Evolutionary conservation across 1,284 basidiomycete species (phyloP).

Genomic region (Malassezia sp.): DNA sequence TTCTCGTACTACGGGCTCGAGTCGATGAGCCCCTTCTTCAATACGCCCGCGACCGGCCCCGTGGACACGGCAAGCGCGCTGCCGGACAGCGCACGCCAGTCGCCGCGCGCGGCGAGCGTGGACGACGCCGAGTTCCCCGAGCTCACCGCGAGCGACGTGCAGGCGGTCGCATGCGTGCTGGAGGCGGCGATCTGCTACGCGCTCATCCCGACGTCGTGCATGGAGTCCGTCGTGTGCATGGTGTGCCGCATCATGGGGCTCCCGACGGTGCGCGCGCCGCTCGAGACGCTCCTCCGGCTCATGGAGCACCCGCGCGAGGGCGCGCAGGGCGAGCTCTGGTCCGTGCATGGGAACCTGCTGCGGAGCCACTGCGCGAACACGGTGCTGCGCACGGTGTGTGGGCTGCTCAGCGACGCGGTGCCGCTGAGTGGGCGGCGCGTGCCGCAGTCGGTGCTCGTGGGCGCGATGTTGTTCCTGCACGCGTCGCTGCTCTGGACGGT

Average conservation of each 20-base stretch:
- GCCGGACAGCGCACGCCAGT: background rate
- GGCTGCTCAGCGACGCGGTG: conserved; percentile 13
- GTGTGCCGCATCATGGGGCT: conserved; percentile 37
- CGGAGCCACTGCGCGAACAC: conserved; percentile 40
- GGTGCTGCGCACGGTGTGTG: conserved; percentile 27
- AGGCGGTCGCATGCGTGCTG: conserved; percentile 27
- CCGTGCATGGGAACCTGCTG: conserved; percentile 33
- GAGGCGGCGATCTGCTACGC: conserved; percentile 38
- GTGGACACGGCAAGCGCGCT: background rate
- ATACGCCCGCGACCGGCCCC: conserved; percentile 14
- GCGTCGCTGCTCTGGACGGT: conserved; percentile 26
- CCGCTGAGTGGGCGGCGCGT: background rate
- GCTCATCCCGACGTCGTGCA: conserved; percentile 30
- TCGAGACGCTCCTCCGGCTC: conserved; percentile 11
- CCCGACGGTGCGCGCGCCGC: conserved; percentile 17
- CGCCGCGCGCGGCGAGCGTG: background rate
- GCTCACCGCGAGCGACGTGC: conserved; percentile 33
- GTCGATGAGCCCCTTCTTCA: conserved; percentile 23
- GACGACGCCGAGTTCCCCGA: conserved; percentile 16
- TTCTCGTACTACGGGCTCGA: conserved; percentile 44
- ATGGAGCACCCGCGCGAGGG: conserved; percentile 15
- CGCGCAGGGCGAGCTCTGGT: conserved; percentile 19
- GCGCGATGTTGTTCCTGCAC: conserved; percentile 36
- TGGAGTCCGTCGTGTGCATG: conserved; percentile 26
- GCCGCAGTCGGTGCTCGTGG: conserved; percentile 28